Conservation (phyloP, 768 basidiomycete genomes). For the Cytidiella melzeri region DNA sequence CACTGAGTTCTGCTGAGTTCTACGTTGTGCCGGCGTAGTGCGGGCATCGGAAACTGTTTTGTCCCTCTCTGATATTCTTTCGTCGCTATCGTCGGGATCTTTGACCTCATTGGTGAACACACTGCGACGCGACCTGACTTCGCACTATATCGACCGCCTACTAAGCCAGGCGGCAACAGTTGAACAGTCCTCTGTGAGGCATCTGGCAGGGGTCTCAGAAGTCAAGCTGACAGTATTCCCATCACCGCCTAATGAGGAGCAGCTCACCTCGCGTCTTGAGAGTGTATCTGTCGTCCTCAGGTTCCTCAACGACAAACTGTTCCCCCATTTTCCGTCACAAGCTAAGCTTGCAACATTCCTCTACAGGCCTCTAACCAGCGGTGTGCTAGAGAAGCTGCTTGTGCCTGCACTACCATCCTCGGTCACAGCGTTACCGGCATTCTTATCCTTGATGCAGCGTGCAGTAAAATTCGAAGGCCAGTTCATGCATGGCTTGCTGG, state of each 20-base stretch:
- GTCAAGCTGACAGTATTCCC: constrained; percentile 44
- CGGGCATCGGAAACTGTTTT: constrained; percentile 47
- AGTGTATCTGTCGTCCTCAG: constrained; percentile 51
- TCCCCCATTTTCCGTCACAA: constrained; percentile 46
- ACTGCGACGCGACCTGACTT: constrained; percentile 58
- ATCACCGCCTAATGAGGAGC: constrained; percentile 35
- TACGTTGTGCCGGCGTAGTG: too few species aligned
- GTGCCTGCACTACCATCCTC: constrained; percentile 65
- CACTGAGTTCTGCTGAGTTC: background rate
- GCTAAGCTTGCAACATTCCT: constrained; percentile 54
- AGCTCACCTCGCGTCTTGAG: constrained; percentile 38
- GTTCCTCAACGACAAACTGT: constrained; percentile 57
- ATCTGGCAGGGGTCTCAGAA: constrained; percentile 29
- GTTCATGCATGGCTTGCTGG: constrained; percentile 44
- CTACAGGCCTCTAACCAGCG: constrained; percentile 50
- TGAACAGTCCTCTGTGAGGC: constrained; percentile 29
- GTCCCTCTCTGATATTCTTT: constrained; percentile 47
- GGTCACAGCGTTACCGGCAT: constrained; percentile 52
- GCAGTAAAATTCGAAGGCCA: constrained; percentile 64
- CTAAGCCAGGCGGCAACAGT: constrained; percentile 48
- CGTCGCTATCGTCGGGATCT: constrained; percentile 50
- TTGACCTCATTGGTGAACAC: constrained; percentile 51
- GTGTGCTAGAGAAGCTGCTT: constrained; percentile 61
- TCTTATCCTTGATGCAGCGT: constrained; percentile 48
- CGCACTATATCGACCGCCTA: constrained; percentile 52